Conservation (phyloP, 1,139 yeast species). For the Debaryomyces udenii region DNA sequence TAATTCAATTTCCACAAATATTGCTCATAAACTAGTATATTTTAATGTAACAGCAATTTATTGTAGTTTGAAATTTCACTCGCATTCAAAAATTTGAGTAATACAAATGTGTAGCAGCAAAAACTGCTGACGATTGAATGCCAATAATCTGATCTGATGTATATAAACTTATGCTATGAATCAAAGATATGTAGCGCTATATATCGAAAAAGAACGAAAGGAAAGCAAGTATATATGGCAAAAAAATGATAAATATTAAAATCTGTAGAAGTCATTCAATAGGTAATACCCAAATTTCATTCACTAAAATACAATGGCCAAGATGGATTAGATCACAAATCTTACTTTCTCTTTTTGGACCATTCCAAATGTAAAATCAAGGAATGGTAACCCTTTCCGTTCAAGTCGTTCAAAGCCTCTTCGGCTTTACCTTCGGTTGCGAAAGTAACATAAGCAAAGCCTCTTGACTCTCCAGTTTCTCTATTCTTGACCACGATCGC, state of each 20-base stretch:
- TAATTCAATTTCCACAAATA: too few relatives aligned
- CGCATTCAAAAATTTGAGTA: not conserved
- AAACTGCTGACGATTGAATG: too few relatives aligned
- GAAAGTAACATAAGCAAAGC: constrained; percentile 95
- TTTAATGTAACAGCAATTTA: too few relatives aligned
- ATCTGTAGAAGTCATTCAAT: constrained; percentile 2
- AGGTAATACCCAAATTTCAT: constrained; percentile 6
- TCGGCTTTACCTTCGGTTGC: constrained; percentile 71
- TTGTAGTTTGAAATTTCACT: not conserved
- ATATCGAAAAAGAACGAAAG: not conserved
- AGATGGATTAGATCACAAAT: not conserved
- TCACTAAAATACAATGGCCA: constrained; percentile 9
- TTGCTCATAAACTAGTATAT: too few relatives aligned
- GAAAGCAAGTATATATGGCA: constrained; percentile 5
- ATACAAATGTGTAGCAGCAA: too few relatives aligned
- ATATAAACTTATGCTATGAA: constrained; percentile 7
- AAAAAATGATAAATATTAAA: constrained; percentile 5
- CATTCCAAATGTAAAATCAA: constrained; percentile 83
- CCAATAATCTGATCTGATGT: not conserved
- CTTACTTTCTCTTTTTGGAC: constrained; percentile 44
- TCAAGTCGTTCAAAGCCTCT: constrained; percentile 72
- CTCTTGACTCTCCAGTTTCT: constrained; percentile 93
- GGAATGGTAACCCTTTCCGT: constrained; percentile 93
- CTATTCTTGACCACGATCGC: constrained; percentile 86
- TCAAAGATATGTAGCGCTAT: constrained; percentile 6